Conservation (phyloP, 2,329 filamentous ascomycete genomes). For the Teratosphaeria nubilosa region DNA sequence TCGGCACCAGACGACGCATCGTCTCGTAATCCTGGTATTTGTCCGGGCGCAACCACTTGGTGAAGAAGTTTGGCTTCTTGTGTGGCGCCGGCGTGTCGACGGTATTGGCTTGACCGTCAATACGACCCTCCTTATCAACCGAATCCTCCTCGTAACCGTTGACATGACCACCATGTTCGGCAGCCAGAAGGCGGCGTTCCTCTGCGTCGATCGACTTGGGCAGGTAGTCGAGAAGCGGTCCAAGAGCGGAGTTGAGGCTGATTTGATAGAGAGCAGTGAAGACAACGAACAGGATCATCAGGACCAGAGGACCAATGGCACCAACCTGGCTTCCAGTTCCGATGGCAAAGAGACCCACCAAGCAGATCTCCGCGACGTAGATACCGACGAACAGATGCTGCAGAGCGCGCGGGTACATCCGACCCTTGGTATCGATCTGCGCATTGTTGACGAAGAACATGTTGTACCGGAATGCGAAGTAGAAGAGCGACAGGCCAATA, state of each 20-base stretch:
- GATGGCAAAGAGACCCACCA: slow-evolving; percentile 76
- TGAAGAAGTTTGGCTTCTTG: slow-evolving; percentile 49
- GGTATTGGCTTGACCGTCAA: slow-evolving; percentile 5
- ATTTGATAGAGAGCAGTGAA: slow-evolving; percentile 70
- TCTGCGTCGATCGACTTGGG: slow-evolving; percentile 41
- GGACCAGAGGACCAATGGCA: slow-evolving; percentile 54
- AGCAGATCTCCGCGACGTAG: slow-evolving; percentile 66
- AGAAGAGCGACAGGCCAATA: slow-evolving; percentile 69
- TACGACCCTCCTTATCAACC: slow-evolving; percentile 14
- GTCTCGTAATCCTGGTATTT: slow-evolving; percentile 62
- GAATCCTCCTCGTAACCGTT: slow-evolving; percentile 17
- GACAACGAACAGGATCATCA: slow-evolving; percentile 68
- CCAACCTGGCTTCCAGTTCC: slow-evolving; percentile 41
- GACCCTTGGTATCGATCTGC: slow-evolving; percentile 73
- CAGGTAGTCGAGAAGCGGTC: slow-evolving; percentile 67
- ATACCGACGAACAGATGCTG: slow-evolving; percentile 77
- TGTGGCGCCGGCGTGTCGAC: slow-evolving; percentile 19
- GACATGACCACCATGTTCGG: slow-evolving; percentile 21
- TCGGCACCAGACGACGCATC: slow-evolving; percentile 60
- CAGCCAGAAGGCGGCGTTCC: slow-evolving; percentile 26
- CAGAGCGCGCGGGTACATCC: slow-evolving; percentile 77
- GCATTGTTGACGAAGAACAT: slow-evolving; percentile 78
- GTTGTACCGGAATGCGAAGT: slow-evolving; percentile 84
- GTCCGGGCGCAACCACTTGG: slow-evolving; percentile 68
- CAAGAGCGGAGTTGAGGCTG: slow-evolving; percentile 60